Evolutionary conservation across 495 filamentous ascomycete species (phyloP), one percentile per base, ranked within the genome.

Genomic region (Clavariopsis aquatica): DNA sequence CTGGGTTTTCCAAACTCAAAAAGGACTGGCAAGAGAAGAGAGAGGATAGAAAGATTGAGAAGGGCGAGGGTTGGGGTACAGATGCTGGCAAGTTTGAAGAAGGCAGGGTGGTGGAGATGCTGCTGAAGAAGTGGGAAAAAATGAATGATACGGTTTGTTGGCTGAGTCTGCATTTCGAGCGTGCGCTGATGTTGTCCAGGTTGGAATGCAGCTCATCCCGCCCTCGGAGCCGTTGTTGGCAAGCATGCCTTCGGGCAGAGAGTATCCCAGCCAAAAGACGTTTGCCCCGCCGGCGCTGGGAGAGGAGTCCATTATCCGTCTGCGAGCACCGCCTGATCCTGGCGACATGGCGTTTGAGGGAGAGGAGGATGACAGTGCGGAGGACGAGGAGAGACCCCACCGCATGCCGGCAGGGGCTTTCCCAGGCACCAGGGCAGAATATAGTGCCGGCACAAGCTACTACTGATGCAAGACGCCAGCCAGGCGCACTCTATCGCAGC

Each of bases 91-190:
- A 81, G 64, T 73, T 89, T 20, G 94, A 97, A 71, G 94, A 98
- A 76, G 83, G 82, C n/a, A 79, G 90, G 51, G 89, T 96, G 0
- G 80, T 96, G 63, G 87, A 93, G 66, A 91, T 90, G 86, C 74
- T 98, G 57, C 88, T 96, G 72, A 80, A 79, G 51, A 96, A 96
- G 73, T 98, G 94, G 94, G 83, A 82, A 29, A 91, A 91, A 76
- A 85, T 90, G 78, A 98, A 98, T 74, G 91, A 96, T 77, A 95
- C 89, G 15, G 90, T 96, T 73, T 78, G 88, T 82, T 47, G 6
- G 43, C 52, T 19, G 0, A 19, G 23, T 23, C 13, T 4, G 17
- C 1, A 4, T 41, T n/a, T 41, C 20, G 34, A 13, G 17, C 12
- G 26, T 26, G 49, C 60, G 43, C 66, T 66, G 45, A 66, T 38